Percentiles rank a stretch among this genome's conserved stretches.
Evolutionary conservation across 2,329 filamentous ascomycete species (phyloP).

Genomic region (Pseudogymnoascus sp.): DNA sequence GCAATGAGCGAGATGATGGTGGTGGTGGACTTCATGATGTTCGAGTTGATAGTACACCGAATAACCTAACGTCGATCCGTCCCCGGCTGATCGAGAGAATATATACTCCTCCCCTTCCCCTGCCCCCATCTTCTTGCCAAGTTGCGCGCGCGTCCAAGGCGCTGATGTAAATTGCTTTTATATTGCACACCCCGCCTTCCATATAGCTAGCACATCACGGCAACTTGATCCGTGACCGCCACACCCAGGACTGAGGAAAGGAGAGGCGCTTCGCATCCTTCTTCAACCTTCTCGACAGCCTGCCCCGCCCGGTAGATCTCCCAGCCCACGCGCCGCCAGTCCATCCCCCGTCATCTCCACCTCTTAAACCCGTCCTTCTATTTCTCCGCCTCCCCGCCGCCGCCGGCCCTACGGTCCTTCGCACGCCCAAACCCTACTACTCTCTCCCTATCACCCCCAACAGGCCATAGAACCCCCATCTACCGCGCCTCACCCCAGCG

Average conservation of each 20-base stretch:
- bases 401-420: neutral
- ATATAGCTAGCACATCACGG: neutral
- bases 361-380: neutral
- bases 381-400: neutral
- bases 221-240: neutral
- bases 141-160: neutral
- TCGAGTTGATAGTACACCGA: slow-evolving; percentile 14
- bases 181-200: neutral
- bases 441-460: neutral
- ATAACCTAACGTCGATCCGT: slow-evolving; percentile 33
- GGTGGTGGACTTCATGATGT: slow-evolving; percentile 11
- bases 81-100: neutral
- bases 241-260: neutral
- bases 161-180: neutral
- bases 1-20: slow-evolving; percentile 10
- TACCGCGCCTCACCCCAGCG: neutral
- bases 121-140: neutral
- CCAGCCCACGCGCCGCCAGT: neutral
- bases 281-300: neutral
- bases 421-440: neutral
- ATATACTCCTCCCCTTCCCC: neutral
- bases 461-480: neutral
- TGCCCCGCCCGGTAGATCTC: neutral
- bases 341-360: neutral
- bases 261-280: neutral